A percentile compares a stretch with the other conserved stretches of the same genome.
Evolutionary conservation across 371 early-diverging fungal genomes (phyloP).

Genomic region (Mucor circinelloides): DNA sequence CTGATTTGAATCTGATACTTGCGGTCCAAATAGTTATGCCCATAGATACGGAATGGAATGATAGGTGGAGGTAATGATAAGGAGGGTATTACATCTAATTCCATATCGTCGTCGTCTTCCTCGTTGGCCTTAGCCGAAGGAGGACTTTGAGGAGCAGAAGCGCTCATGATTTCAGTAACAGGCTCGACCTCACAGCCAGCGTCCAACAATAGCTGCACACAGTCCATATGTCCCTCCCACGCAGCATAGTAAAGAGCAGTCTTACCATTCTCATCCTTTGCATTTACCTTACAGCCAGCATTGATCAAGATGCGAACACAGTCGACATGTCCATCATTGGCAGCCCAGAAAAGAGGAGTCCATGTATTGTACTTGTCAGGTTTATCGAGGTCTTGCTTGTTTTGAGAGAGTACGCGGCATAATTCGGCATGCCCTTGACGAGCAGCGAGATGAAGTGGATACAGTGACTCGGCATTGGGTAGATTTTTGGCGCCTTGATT

Average conservation of each 20-base stretch:
- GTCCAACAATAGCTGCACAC: constrained; percentile 66
- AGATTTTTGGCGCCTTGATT: constrained; percentile 70
- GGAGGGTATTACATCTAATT: constrained; percentile 80
- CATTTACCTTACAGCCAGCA: constrained; percentile 77
- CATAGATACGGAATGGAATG: constrained; percentile 94
- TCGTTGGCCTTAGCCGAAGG: background rate
- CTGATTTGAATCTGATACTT: constrained; percentile 81
- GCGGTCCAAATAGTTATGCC: constrained; percentile 91
- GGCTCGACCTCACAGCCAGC: constrained; percentile 56
- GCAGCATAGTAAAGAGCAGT: constrained; percentile 93
- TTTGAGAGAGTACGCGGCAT: constrained; percentile 70
- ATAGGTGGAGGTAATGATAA: constrained; percentile 94
- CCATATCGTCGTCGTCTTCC: constrained; percentile 22
- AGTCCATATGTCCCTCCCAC: constrained; percentile 87
- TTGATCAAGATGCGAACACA: constrained; percentile 81
- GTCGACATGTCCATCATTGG: constrained; percentile 86
- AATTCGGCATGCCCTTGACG: constrained; percentile 85
- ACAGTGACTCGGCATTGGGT: constrained; percentile 75
- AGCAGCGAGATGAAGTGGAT: constrained; percentile 87
- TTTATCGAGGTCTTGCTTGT: constrained; percentile 72
- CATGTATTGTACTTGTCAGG: constrained; percentile 91
- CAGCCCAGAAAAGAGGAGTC: constrained; percentile 96
- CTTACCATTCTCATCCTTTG: constrained; percentile 83
- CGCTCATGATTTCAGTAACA: constrained; percentile 3
- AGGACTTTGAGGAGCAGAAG: constrained; percentile 12